These are phyloP conservation scores for Rhizopus delemar DNA, from an alignment of 371 early-diverging fungal species.

Conservation along the genomic window DNA sequence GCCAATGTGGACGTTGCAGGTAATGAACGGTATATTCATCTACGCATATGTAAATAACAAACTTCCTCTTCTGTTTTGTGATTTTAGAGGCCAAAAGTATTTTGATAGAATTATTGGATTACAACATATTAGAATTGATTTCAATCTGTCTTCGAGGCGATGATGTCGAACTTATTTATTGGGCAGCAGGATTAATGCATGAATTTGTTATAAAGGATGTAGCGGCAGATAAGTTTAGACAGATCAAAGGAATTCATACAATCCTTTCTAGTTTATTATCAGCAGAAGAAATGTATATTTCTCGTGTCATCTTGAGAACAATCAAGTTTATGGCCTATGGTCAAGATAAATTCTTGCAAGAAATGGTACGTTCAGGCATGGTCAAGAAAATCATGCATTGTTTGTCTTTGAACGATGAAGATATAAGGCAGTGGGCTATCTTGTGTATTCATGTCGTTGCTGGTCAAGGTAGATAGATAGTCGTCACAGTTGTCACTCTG, in stretches of 20 bases:
- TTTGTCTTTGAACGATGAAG: constrained; percentile 71
- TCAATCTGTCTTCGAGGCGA: constrained; percentile 73
- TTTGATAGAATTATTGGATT: constrained; percentile 59
- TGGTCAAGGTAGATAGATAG: constrained; percentile 29
- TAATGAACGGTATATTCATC: constrained; percentile 8
- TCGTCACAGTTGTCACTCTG: too few species aligned
- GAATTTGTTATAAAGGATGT: constrained; percentile 78
- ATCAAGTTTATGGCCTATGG: constrained; percentile 71
- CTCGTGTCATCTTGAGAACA: constrained; percentile 69
- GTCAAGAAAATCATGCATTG: constrained; percentile 64
- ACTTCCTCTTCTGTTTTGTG: not conserved
- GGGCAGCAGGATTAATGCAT: constrained; percentile 80
- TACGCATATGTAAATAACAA: not conserved
- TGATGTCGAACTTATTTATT: constrained; percentile 79
- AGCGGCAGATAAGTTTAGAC: constrained; percentile 58
- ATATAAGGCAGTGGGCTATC: constrained; percentile 75
- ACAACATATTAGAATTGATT: constrained; percentile 69
- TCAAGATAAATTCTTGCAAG: constrained; percentile 51
- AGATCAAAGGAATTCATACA: constrained; percentile 62
- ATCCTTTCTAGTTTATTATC: constrained; percentile 58
- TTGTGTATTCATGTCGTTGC: constrained; percentile 58
- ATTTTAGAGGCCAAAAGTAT: constrained; percentile 40
- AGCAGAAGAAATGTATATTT: constrained; percentile 69
- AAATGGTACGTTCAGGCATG: constrained; percentile 63
- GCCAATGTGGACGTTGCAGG: constrained; percentile 58